Evolutionary conservation across 306 rosid species (phyloP), one percentile per base, ranked within the genome.

Genomic region (Cicer judaicum): DNA sequence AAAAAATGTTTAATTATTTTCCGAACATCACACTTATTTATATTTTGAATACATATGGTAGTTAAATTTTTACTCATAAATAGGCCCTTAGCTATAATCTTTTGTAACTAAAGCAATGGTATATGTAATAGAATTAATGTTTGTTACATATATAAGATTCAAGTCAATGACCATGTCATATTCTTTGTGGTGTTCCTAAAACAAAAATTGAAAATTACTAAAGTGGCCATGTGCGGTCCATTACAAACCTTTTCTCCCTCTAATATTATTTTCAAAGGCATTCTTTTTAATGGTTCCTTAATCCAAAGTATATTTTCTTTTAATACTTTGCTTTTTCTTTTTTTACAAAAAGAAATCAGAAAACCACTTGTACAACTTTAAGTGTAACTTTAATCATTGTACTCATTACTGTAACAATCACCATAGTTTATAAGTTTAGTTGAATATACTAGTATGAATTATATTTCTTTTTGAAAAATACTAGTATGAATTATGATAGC

Each of bases 351-450:
- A 49, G 66, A 60, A 80, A 34, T 62, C 44, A 36, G 12, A 49
- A 49, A 57, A 52, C 41, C 76, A 57, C 41, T 74, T 14, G 50
- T 59, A 16, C 5, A 41, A 59, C 75, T 67, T 56, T 55, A 53
- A 75, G 44, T 57, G 72, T 38, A 64, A 15, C 57, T 56, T 42
- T 60, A 60, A 57, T 70, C 72, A 70, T 66, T 79, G 40, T 69
- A 43, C 76, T 42, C 55, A 50, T 64, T 59, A 55, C 11, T 49
- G 73, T 65, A 47, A 24, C 80, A 73, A 65, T 64, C 44, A 71
- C 72, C 34, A 19, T 48, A 24, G 57, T 19, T 2, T 10, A 46
- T 53, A 21, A 4, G 9, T 46, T 29, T 72, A 11, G 14, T 57
- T 59, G 70, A 44, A 64, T 64, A 64, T 54, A 46, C 9, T 36